Evolutionary conservation across 1,139 yeast species (phyloP).

Genomic region (Pichia inconspicua): DNA sequence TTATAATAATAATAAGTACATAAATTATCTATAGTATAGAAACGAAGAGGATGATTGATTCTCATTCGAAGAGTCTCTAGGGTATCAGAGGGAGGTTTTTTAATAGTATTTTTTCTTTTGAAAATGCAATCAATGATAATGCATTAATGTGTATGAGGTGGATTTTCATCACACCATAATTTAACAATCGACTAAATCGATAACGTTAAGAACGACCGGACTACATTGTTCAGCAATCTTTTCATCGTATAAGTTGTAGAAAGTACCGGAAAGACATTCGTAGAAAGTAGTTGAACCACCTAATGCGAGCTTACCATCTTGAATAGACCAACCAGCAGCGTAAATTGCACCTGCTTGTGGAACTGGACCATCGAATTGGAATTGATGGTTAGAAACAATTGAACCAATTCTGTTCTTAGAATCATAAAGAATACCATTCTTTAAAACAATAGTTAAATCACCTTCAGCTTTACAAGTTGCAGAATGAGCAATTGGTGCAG

Average conservation of each 20-base stretch:
- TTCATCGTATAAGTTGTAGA: constrained; percentile 76
- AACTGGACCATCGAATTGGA: constrained; percentile 86
- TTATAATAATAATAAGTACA: background rate
- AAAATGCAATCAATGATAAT: background rate
- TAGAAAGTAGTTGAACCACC: constrained; percentile 58
- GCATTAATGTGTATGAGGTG: background rate
- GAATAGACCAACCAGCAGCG: constrained; percentile 77
- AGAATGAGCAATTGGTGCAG: constrained; percentile 33
- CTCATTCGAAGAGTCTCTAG: background rate
- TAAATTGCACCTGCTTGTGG: constrained; percentile 84
- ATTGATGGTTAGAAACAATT: constrained; percentile 77
- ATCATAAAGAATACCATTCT: constrained; percentile 50
- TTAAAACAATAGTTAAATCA: constrained; percentile 50
- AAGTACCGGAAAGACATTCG: constrained; percentile 73
- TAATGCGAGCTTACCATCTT: constrained; percentile 62
- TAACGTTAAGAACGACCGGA: constrained; percentile 52
- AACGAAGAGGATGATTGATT: background rate
- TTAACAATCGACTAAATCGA: constrained; percentile 57
- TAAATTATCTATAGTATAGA: background rate
- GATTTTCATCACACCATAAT: constrained; percentile 1
- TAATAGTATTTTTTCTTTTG: too few species aligned
- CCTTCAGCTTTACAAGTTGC: constrained; percentile 44
- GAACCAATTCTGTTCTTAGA: constrained; percentile 66
- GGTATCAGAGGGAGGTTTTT: constrained; percentile 1
- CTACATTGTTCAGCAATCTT: constrained; percentile 59